Evolutionary conservation across 345 rosid genomes (phyloP).

Genomic region (Firmiana major): DNA sequence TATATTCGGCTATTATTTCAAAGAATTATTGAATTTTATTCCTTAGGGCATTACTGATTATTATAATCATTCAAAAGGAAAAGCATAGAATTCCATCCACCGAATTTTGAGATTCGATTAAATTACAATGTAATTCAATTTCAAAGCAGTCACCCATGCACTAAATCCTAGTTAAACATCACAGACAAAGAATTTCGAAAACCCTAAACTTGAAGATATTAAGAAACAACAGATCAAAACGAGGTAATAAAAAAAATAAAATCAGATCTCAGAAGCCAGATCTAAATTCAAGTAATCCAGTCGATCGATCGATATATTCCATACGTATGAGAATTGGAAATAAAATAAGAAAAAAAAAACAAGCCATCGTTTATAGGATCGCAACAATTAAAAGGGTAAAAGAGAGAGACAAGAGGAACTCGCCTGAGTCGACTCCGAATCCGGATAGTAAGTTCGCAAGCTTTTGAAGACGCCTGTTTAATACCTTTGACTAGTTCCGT

Average conservation of each 20-base stretch:
- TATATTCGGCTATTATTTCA: too few relatives aligned
- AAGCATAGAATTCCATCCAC: background rate
- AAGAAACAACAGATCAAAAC: background rate
- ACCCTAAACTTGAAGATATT: background rate
- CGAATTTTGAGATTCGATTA: background rate
- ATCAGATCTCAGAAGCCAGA: too few relatives aligned
- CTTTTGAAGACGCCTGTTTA: background rate
- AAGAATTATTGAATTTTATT: background rate
- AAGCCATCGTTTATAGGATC: background rate
- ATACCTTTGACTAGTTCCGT: background rate
- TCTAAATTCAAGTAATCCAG: too few relatives aligned
- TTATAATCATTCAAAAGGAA: background rate
- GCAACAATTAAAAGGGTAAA: background rate
- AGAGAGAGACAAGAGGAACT: conserved; percentile 4
- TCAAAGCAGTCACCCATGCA: background rate
- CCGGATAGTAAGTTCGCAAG: background rate
- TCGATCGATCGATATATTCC: background rate
- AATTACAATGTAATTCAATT: background rate
- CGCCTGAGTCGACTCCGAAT: conserved; percentile 9
- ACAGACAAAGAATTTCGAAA: background rate
- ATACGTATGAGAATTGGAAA: background rate
- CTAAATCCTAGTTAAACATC: background rate
- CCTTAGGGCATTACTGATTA: background rate
- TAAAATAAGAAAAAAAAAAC: background rate
- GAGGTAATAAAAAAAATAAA: too few relatives aligned